Evolutionary conservation across 805 yeast genomes (phyloP), one percentile per base, ranked within the genome.

Genomic region (Saccharomyces mikatae): DNA sequence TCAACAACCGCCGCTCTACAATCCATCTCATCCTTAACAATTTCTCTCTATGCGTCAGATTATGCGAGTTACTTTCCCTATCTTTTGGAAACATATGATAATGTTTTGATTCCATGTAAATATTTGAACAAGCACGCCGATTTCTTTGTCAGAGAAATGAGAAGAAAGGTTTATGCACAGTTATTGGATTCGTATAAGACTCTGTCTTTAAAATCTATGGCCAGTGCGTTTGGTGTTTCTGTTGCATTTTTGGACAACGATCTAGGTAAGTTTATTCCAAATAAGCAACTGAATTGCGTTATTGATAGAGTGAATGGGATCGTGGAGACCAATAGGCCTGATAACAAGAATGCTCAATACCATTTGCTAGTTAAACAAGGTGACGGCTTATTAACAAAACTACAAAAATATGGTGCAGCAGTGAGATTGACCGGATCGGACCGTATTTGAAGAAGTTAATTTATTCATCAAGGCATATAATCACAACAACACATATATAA

Each of bases 341-440:
- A 94, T 70, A 90, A 87, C 74, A 94, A 94, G 74, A 92, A 94
- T 68, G 87, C 89, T 54, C 98, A 92, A 73, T 94, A 91, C 71
- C 96, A 90, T 68, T 71, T 77, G 58, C 79, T 94, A 65, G 84
- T 94, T 64, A 90, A 89, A 71, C 95, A 86, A 68, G 98, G 99
- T 58, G 99, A 94, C 67, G 82, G 84, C 1, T 77, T 94, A 64
- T 81, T 94, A 69, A 92, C 99, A 17, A 94, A 92, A 71, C 79
- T 94, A 67, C 99, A 94, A 71, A 94, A 91, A 71, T 94, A 92
- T 64, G 96, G 96, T 49, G 97, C 98, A 48, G 97, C 97, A 24
- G 98, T 94, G 50, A 87, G 95, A 70, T 79, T 94, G 64, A 86
- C 95, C 66, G 97, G 98, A 49, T 87, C 96, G 28, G 97, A 90